phyloP scores from a whole-genome alignment of 768 basidiomycete genomes.

The Phlegmacium glaucopus region DNA sequence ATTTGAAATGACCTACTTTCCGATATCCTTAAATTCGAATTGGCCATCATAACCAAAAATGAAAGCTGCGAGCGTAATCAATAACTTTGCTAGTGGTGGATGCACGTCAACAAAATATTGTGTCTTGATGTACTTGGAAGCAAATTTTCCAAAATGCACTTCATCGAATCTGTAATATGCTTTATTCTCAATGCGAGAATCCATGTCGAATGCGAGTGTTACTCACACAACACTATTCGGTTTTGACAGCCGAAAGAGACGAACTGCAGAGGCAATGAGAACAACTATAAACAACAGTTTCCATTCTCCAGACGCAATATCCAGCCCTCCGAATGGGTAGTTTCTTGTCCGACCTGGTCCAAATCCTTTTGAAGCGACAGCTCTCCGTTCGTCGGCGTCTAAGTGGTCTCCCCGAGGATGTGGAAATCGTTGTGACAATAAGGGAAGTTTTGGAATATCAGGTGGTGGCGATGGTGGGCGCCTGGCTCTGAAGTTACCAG shows the following conservation, averaged over 20 bases:
- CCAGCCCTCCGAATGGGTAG: conserved; percentile 57
- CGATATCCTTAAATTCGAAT: conserved; percentile 98
- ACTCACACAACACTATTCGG: conserved; percentile 93
- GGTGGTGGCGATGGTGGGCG: conserved; percentile 68
- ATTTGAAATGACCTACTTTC: conserved; percentile 59
- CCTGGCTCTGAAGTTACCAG: conserved; percentile 59
- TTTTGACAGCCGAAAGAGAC: conserved; percentile 79
- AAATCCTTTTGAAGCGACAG: conserved; percentile 65
- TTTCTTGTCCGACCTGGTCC: conserved; percentile 43
- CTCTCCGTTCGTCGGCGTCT: conserved; percentile 72
- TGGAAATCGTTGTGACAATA: conserved; percentile 55
- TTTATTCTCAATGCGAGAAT: neutral
- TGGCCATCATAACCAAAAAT: conserved; percentile 86
- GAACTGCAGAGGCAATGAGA: conserved; percentile 73
- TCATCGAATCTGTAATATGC: conserved; percentile 66
- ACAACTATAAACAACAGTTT: conserved; percentile 66
- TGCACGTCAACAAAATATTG: conserved; percentile 95
- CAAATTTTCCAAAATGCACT: conserved; percentile 98
- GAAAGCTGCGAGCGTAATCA: conserved; percentile 90
- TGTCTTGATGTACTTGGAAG: conserved; percentile 89
- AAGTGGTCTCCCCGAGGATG: conserved; percentile 60
- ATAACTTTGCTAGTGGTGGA: conserved; percentile 92
- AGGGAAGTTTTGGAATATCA: conserved; percentile 30
- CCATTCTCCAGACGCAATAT: conserved; percentile 69
- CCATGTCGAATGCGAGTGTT: conserved; percentile 1